Conservation (phyloP, 352 stramenopile species). For the Phytophthora pini region DNA sequence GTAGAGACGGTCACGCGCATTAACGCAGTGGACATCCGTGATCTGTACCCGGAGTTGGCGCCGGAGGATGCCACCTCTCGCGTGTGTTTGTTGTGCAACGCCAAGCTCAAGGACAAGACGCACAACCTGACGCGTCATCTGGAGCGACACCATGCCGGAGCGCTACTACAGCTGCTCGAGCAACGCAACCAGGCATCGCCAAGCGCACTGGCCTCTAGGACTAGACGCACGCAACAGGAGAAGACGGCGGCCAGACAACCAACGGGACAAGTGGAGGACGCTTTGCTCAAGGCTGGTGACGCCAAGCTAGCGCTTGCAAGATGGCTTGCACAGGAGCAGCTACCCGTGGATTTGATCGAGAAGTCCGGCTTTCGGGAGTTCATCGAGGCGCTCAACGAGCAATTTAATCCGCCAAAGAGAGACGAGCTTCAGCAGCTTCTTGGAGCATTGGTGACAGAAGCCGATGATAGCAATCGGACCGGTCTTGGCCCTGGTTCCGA, state of each 20-base stretch:
- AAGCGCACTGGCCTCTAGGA: constrained; percentile 10
- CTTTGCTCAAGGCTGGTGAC: constrained; percentile 23
- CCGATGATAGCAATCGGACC: constrained; percentile 16
- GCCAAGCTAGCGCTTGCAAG: constrained; percentile 44
- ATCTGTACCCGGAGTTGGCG: constrained; percentile 52
- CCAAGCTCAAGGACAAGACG: constrained; percentile 69
- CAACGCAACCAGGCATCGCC: constrained; percentile 44
- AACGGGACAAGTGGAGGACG: constrained; percentile 11
- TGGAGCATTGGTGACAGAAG: constrained; percentile 15
- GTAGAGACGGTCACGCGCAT: constrained; percentile 63
- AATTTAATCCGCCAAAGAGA: constrained; percentile 36
- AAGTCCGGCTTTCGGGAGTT: constrained; percentile 49
- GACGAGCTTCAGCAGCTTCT: constrained; percentile 41
- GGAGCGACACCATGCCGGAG: constrained; percentile 57
- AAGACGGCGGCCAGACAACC: constrained; percentile 21
- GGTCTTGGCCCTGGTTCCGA: not conserved
- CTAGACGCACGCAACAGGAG: constrained; percentile 15
- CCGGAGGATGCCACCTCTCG: constrained; percentile 48
- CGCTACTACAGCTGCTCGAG: constrained; percentile 57
- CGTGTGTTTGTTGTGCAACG: constrained; percentile 52
- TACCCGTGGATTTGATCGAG: constrained; percentile 50
- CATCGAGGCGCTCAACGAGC: constrained; percentile 41
- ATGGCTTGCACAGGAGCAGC: constrained; percentile 56
- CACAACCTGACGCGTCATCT: constrained; percentile 71
- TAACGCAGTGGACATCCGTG: constrained; percentile 53